phyloP scores from a whole-genome alignment of 176 grass and related monocot genomes.

The Urochloa ruziziensis region DNA sequence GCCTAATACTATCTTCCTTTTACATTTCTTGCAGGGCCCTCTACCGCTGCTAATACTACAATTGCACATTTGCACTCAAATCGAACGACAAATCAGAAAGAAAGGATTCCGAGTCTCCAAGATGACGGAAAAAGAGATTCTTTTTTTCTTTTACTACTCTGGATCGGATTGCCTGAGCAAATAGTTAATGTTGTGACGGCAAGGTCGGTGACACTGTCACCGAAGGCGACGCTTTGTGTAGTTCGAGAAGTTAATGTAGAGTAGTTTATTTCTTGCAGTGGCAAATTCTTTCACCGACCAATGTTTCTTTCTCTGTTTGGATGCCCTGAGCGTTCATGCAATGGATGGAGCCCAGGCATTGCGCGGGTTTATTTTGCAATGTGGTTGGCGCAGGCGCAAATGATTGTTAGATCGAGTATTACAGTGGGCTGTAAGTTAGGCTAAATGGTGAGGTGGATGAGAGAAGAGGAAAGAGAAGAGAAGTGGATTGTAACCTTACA shows the following conservation, averaged over 20 bases:
- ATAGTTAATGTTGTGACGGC: constrained; percentile 35
- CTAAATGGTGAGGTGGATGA: too few relatives aligned
- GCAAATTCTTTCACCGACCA: neutral
- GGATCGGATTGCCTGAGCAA: neutral
- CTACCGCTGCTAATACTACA: neutral
- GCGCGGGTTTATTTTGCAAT: neutral
- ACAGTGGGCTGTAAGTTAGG: too few relatives aligned
- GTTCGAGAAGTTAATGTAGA: constrained; percentile 22
- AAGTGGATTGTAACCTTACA: too few relatives aligned
- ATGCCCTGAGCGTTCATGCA: neutral
- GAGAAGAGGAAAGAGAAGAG: too few relatives aligned
- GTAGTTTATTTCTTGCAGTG: neutral
- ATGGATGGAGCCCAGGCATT: neutral
- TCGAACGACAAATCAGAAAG: neutral
- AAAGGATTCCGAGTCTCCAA: neutral
- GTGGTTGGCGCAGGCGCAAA: neutral
- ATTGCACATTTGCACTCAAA: too few relatives aligned
- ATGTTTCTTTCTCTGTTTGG: neutral
- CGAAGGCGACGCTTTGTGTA: neutral
- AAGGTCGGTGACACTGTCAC: constrained; percentile 22
- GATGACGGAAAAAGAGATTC: neutral
- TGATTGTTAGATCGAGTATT: too few relatives aligned
- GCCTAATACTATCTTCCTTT: neutral
- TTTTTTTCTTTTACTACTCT: neutral
- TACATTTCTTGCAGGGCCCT: neutral